phyloP scores from a whole-genome alignment of 1,284 basidiomycete species.

The Irpex sp. region DNA sequence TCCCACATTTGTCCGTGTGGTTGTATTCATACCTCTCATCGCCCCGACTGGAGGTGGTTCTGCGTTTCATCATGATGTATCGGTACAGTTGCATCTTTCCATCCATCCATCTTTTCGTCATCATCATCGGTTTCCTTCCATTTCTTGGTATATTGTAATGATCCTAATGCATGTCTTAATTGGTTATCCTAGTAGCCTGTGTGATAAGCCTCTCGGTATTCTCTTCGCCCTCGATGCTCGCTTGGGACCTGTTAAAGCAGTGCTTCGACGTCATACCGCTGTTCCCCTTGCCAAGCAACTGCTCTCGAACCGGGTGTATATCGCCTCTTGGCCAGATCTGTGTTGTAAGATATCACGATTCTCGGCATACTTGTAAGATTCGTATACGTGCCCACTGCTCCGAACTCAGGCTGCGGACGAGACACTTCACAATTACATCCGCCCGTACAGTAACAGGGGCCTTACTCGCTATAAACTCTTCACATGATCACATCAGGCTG shows the following conservation, averaged over 20 bases:
- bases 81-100: neutral
- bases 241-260: too few relatives aligned
- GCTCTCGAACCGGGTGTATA: neutral
- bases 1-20: neutral
- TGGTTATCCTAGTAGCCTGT: too few relatives aligned
- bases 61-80: neutral
- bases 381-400: too few relatives aligned
- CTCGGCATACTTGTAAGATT: too few relatives aligned
- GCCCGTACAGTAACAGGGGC: too few relatives aligned
- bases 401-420: too few relatives aligned
- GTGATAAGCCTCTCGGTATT: too few relatives aligned
- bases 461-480: neutral
- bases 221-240: too few relatives aligned
- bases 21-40: neutral
- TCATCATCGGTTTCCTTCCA: neutral
- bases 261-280: neutral
- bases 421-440: too few relatives aligned
- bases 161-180: neutral
- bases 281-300: neutral
- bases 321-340: neutral
- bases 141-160: neutral
- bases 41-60: neutral
- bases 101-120: neutral
- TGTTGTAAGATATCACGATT: too few relatives aligned
- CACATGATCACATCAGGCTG: neutral